Conservation (phyloP, 441 rosid genomes). For the Populus hybrid region DNA sequence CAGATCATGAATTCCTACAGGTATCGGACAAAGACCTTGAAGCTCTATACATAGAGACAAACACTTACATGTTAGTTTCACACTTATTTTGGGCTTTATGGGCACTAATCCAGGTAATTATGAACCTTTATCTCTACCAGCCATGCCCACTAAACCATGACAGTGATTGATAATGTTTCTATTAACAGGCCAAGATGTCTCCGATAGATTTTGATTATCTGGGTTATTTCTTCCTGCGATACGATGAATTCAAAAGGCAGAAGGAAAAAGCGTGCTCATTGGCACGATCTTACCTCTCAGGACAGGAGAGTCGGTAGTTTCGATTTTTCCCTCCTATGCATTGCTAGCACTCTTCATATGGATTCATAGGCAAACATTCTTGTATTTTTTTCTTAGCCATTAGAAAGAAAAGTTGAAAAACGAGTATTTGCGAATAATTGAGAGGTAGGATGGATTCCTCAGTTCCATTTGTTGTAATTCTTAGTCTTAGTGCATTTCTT, state of each 20-base stretch:
- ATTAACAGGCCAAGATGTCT: conserved; percentile 90
- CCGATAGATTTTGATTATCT: conserved; percentile 85
- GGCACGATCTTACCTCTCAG: conserved; percentile 53
- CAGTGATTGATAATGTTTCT: not conserved
- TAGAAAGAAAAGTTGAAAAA: conserved; percentile 11
- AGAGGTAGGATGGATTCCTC: not conserved
- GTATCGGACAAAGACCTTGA: conserved; percentile 61
- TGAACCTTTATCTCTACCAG: not conserved
- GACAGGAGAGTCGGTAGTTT: conserved; percentile 21
- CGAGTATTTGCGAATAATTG: conserved; percentile 1
- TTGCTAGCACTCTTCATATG: not conserved
- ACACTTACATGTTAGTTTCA: conserved; percentile 71
- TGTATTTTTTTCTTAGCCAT: not conserved
- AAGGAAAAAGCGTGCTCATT: conserved; percentile 48
- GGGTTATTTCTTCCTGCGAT: conserved; percentile 79
- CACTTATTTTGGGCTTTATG: conserved; percentile 93
- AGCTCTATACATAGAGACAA: conserved; percentile 63
- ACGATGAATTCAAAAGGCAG: conserved; percentile 79
- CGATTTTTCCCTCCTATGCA: not conserved
- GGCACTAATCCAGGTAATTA: conserved; percentile 87
- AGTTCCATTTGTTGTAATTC: conserved; percentile 5
- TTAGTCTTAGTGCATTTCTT: not conserved
- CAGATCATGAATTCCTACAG: conserved; percentile 29
- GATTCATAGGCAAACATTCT: not conserved
- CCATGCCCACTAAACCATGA: conserved; percentile 1